Base-by-base conservation (phyloP, 140 eudicot genomes). In the Stevia rebaudiana region DNA sequence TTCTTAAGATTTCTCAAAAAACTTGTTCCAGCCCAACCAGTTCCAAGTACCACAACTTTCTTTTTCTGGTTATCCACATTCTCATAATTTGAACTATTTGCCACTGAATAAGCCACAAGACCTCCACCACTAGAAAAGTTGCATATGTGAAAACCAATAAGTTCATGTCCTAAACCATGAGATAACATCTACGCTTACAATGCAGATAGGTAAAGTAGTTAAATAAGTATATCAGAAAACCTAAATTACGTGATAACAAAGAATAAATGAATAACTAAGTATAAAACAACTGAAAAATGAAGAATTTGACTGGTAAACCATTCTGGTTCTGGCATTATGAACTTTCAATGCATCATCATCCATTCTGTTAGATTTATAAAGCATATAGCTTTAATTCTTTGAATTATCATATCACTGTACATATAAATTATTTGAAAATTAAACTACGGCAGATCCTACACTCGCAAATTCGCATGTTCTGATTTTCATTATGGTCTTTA, bases 11-110 rank as follows among this genome's bases (percentile, higher is more conserved):
- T 84, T 49, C 78, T 87, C 85, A 91, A 68, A 83, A 91, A 91
- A 75, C 98, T 87, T 68, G 90, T 87, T 76, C 88, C 95, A 10
- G 98, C 98, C 98, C 98, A 91, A 74, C 98, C 96, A 77, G 98
- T 91, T 69, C 98, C 98, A 64, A 91, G 86, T 51, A 91, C 91
- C 61, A 91, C 98, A 59, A 91, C 86, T 79, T 72, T 87, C 80
- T 91, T 91, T 76, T 84, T 91, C 84, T 73, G 74, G 80, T 42
- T 72, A 28, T 78, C 84, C 39, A 48, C 68, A 44, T 68, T 89
- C 7, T 58, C 55, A 53, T 46, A 75, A 23, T 40, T 62, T 50
- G 73, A 61, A 52, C 74, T 6, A 46, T 65, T 81, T 61, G 87
- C 83, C 67, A 84, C 96, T 60, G 98, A 76, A 65, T 76, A 91